phyloP scores from a whole-genome alignment of 352 stramenopile genomes.

The Pythium scleroteichum region DNA sequence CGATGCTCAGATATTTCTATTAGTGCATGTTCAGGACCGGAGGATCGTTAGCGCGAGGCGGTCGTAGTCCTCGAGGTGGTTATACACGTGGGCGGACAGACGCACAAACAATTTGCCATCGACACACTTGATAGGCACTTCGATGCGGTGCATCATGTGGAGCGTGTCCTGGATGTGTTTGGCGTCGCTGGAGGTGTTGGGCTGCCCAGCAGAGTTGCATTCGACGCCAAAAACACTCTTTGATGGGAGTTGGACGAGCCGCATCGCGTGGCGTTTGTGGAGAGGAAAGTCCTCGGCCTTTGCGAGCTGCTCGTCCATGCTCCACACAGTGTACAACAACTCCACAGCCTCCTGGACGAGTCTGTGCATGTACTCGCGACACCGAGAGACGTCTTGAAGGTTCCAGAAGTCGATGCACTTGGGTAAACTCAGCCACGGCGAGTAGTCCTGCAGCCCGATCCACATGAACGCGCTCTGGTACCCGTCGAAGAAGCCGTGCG shows the following conservation, averaged over 20 bases:
- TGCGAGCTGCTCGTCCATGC: constrained; percentile 47
- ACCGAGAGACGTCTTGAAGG: constrained; percentile 37
- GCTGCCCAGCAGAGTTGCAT: constrained; percentile 2
- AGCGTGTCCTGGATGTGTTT: constrained; percentile 92
- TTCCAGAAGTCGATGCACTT: constrained; percentile 87
- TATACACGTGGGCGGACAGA: constrained; percentile 93
- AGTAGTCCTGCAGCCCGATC: constrained; percentile 93
- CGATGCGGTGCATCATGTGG: constrained; percentile 74
- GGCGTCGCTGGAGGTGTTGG: constrained; percentile 78
- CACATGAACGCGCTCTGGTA: constrained; percentile 93
- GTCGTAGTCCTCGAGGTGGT: constrained; percentile 83
- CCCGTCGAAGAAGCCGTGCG: constrained; percentile 87
- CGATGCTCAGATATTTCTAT: no score
- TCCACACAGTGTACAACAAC: constrained; percentile 60
- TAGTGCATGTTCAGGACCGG: no score
- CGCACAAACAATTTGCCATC: constrained; percentile 85
- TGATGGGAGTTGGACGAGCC: constrained; percentile 67
- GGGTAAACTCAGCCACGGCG: constrained; percentile 82
- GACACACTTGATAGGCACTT: constrained; percentile 94
- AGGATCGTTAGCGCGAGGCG: constrained; percentile 37
- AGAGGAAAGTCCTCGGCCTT: constrained; percentile 35
- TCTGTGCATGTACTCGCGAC: constrained; percentile 68
- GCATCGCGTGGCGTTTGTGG: constrained; percentile 78
- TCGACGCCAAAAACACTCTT: constrained; percentile 49
- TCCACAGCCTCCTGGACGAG: constrained; percentile 53